A percentile compares a stretch with the other conserved stretches of the same genome.
Evolutionary conservation across 306 rosid genomes (phyloP).

Genomic region (Cyamopsis tetragonoloba): DNA sequence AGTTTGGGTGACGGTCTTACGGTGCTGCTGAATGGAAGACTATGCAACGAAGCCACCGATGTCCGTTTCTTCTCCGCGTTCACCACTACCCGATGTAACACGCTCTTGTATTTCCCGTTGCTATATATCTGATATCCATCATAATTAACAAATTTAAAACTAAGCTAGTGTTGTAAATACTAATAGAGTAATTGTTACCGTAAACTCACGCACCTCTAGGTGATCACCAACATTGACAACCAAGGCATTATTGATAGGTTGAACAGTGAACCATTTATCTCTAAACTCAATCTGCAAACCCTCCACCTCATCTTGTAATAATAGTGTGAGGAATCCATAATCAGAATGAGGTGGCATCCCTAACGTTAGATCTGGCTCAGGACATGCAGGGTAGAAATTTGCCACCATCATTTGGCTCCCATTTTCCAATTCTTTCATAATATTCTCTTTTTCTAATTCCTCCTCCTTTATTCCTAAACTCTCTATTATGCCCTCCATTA

Average conservation of each 20-base stretch:
- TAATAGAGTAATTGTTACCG: too few relatives aligned
- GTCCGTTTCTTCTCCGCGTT: slow-evolving; percentile 44
- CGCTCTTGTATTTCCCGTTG: slow-evolving; percentile 90
- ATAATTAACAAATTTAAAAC: too few relatives aligned
- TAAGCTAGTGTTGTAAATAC: too few relatives aligned
- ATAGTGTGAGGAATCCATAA: slow-evolving; percentile 83
- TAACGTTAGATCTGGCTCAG: slow-evolving; percentile 84
- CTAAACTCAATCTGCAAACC: slow-evolving; percentile 71
- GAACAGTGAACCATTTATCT: slow-evolving; percentile 72
- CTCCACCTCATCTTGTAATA: slow-evolving; percentile 75
- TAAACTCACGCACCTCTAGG: slow-evolving; percentile 56
- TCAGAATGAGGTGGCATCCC: slow-evolving; percentile 97
- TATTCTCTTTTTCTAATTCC: slow-evolving; percentile 25
- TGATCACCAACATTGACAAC: slow-evolving; percentile 93
- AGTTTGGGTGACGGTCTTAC: slow-evolving; percentile 66
- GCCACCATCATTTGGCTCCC: slow-evolving; percentile 86
- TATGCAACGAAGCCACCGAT: slow-evolving; percentile 77
- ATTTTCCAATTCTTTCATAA: slow-evolving; percentile 48
- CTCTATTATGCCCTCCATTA: slow-evolving; percentile 66
- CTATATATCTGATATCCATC: slow-evolving; percentile 58
- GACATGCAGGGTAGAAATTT: slow-evolving; percentile 88
- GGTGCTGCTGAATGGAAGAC: slow-evolving; percentile 40
- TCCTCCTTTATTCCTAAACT: slow-evolving; percentile 48
- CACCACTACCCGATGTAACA: slow-evolving; percentile 73
- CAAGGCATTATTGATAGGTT: slow-evolving; percentile 65